A percentile compares a stretch with the other conserved stretches of the same genome.
Conservation (phyloP, 495 filamentous ascomycete genomes). For the Hypoxylon intermedium region DNA sequence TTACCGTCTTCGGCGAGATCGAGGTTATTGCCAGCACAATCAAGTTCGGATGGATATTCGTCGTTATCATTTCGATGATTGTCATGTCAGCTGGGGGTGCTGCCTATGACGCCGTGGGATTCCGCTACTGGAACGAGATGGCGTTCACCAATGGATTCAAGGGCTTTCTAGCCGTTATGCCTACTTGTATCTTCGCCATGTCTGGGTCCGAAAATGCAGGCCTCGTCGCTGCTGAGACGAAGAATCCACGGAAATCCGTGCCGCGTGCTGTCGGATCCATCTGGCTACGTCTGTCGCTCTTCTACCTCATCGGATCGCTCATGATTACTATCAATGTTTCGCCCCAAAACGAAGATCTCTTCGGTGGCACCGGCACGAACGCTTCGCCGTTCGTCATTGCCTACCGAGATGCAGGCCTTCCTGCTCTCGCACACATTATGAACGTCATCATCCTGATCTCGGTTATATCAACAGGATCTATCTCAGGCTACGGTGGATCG, state of each 20-base stretch:
- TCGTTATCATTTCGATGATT: constrained; percentile 67
- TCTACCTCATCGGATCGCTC: constrained; percentile 69
- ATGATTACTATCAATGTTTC: constrained; percentile 68
- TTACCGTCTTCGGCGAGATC: constrained; percentile 68
- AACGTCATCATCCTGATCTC: constrained; percentile 67
- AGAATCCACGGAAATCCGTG: constrained; percentile 61
- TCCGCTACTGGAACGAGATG: constrained; percentile 59
- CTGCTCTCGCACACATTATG: constrained; percentile 67
- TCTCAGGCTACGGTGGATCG: constrained; percentile 62
- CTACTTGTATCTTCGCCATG: constrained; percentile 69
- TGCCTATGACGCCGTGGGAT: constrained; percentile 47
- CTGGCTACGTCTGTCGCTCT: constrained; percentile 62
- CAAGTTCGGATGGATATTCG: constrained; percentile 68
- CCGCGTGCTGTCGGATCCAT: constrained; percentile 65
- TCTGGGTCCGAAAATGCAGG: constrained; percentile 66
- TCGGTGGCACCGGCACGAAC: constrained; percentile 53
- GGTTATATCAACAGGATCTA: constrained; percentile 60
- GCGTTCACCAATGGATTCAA: constrained; percentile 66
- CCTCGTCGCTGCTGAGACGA: constrained; percentile 65
- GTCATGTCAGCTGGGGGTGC: constrained; percentile 65
- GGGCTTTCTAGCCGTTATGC: constrained; percentile 67
- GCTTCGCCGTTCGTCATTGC: constrained; percentile 71
- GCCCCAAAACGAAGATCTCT: constrained; percentile 52
- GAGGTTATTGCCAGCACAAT: constrained; percentile 69
- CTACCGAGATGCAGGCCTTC: constrained; percentile 63